A percentile compares a stretch with the other conserved stretches of the same genome.
Evolutionary conservation across 306 rosid species (phyloP).

Genomic region (Trifolium fragiferum): DNA sequence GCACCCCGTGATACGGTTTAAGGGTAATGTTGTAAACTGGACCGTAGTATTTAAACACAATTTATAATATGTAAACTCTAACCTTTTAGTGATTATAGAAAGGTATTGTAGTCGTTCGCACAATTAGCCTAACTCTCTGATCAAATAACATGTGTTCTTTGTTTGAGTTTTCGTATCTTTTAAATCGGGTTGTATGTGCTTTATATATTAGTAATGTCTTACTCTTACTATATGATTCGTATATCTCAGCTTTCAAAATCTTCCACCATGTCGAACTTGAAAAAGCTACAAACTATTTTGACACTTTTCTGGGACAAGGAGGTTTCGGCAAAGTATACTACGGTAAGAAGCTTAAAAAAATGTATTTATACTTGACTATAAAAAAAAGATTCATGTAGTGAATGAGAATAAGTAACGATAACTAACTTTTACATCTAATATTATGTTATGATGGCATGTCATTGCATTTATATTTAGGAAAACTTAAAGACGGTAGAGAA

Average conservation of each 20-base stretch:
- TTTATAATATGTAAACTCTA: neutral
- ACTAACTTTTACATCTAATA: neutral
- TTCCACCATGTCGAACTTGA: constrained; percentile 35
- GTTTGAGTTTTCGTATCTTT: neutral
- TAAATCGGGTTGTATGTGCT: neutral
- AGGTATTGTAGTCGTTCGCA: too few relatives aligned
- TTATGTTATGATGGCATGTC: neutral
- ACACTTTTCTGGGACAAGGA: constrained; percentile 57
- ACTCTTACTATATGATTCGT: neutral
- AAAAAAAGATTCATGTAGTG: neutral
- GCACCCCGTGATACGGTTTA: too few relatives aligned
- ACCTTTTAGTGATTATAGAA: neutral
- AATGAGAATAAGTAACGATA: neutral
- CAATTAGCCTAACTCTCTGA: neutral
- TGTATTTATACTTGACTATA: too few relatives aligned
- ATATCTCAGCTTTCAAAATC: constrained; percentile 32
- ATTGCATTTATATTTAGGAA: constrained; percentile 44
- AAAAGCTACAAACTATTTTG: constrained; percentile 55
- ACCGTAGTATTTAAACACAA: too few relatives aligned
- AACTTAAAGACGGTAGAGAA: constrained; percentile 59
- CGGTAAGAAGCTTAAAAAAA: constrained; percentile 48
- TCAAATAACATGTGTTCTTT: neutral
- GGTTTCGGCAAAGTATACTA: constrained; percentile 63
- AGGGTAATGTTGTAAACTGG: too few relatives aligned
- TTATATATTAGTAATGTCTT: neutral